Percentiles rank a stretch among this genome's conserved stretches.
These are phyloP conservation scores for Delonix regia DNA, from an alignment of 306 rosid genomes.

Conservation along the genomic window DNA sequence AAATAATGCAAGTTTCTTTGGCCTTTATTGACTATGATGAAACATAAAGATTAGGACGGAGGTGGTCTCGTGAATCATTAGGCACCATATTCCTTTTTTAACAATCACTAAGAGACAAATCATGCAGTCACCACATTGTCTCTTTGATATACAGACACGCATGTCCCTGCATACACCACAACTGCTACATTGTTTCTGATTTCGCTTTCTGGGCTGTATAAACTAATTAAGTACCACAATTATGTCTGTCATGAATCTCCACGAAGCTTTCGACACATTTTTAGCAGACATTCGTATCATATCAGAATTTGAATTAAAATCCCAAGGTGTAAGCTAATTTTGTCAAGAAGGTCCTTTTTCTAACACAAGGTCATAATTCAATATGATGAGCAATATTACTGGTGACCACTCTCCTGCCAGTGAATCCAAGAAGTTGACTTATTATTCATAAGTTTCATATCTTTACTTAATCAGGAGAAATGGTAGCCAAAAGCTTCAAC, in stretches of 20 bases:
- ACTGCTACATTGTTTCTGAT: not conserved
- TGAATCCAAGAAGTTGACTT: not conserved
- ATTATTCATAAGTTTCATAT: not conserved
- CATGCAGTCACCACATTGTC: conserved; percentile 27
- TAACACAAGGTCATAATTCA: not conserved
- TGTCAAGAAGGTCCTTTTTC: not conserved
- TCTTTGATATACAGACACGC: no score
- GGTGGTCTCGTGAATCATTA: not conserved
- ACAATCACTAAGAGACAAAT: not conserved
- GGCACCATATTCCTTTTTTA: not conserved
- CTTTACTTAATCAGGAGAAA: not conserved
- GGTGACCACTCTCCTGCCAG: not conserved
- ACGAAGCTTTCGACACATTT: no score
- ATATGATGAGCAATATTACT: not conserved
- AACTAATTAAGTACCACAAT: not conserved
- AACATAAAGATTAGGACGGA: not conserved
- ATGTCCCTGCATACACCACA: conserved; percentile 10
- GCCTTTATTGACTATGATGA: not conserved
- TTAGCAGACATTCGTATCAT: no score
- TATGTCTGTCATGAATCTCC: no score
- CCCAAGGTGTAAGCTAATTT: not conserved
- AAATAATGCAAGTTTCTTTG: not conserved
- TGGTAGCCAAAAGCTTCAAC: not conserved
- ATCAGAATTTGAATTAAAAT: not conserved
- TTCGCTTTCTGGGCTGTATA: not conserved